Conservation (phyloP, 768 basidiomycete species). For the Melanogaster broomeanus region DNA sequence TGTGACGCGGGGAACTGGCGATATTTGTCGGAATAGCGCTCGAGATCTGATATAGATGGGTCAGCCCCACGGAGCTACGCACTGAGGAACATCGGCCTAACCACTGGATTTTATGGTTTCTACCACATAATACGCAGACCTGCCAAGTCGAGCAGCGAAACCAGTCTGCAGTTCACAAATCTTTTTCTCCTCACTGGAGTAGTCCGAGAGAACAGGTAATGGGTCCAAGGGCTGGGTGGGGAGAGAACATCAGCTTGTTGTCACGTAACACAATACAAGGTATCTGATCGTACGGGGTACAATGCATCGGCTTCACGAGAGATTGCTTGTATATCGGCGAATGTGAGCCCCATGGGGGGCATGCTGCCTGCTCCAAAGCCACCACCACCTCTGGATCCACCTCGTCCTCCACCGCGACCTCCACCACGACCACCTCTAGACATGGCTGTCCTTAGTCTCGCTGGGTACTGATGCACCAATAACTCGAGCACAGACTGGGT, state of each 20-base stretch:
- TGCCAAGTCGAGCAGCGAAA: constrained; percentile 61
- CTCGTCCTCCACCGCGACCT: constrained; percentile 57
- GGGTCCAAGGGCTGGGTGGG: constrained; percentile 56
- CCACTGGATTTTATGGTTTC: constrained; percentile 66
- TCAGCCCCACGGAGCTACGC: too few relatives aligned
- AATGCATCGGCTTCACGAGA: constrained; percentile 75
- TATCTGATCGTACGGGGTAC: constrained; percentile 69
- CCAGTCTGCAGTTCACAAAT: constrained; percentile 69
- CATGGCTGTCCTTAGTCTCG: constrained; percentile 34
- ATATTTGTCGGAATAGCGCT: constrained; percentile 86
- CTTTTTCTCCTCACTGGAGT: constrained; percentile 62
- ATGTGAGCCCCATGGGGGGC: constrained; percentile 80
- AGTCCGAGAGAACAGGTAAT: constrained; percentile 68
- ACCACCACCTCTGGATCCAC: constrained; percentile 55
- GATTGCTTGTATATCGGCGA: constrained; percentile 75
- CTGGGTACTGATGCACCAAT: constrained; percentile 12
- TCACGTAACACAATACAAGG: constrained; percentile 16
- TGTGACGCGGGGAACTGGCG: constrained; percentile 57
- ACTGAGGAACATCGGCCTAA: too few relatives aligned
- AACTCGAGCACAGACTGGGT: neutral
- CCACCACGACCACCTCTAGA: constrained; percentile 53
- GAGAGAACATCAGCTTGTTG: constrained; percentile 19
- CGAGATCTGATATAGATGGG: constrained; percentile 64
- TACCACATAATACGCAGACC: constrained; percentile 75
- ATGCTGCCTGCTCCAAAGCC: constrained; percentile 37